phyloP scores from a whole-genome alignment of 495 filamentous ascomycete species.

The Viridothelium virens region DNA sequence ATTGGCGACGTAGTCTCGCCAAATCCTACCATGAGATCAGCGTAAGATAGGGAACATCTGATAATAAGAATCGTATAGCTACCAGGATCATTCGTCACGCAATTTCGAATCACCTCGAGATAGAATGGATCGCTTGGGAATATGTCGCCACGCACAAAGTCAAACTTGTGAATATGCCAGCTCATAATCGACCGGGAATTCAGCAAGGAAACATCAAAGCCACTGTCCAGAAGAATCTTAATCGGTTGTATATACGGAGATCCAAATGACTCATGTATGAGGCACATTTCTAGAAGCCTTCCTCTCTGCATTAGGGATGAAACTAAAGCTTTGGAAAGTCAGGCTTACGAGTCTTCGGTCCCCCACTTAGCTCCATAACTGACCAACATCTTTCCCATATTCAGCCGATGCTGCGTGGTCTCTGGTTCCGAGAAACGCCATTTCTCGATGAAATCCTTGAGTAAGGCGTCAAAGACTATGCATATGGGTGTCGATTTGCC shows the following conservation, averaged over 20 bases:
- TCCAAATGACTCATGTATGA: neutral
- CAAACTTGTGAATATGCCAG: neutral
- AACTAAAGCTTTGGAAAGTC: neutral
- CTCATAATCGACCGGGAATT: neutral
- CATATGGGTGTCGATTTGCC: neutral
- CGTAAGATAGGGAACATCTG: neutral
- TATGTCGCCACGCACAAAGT: too few species aligned
- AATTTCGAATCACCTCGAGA: neutral
- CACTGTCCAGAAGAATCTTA: neutral
- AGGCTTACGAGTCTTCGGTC: neutral
- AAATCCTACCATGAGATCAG: neutral
- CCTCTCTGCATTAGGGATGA: neutral
- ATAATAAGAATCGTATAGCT: neutral
- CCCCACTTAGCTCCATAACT: neutral
- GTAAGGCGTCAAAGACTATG: neutral
- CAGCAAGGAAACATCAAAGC: neutral
- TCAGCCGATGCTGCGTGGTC: neutral
- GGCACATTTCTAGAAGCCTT: neutral
- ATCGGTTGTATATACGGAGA: neutral
- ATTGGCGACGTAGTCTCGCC: neutral
- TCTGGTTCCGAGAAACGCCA: neutral
- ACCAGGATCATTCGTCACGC: neutral
- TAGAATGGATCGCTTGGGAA: neutral
- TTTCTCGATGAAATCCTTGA: too few species aligned
- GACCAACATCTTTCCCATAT: neutral